phyloP scores from a whole-genome alignment of 129 eudicot species.

The Saposhnikovia divaricata region DNA sequence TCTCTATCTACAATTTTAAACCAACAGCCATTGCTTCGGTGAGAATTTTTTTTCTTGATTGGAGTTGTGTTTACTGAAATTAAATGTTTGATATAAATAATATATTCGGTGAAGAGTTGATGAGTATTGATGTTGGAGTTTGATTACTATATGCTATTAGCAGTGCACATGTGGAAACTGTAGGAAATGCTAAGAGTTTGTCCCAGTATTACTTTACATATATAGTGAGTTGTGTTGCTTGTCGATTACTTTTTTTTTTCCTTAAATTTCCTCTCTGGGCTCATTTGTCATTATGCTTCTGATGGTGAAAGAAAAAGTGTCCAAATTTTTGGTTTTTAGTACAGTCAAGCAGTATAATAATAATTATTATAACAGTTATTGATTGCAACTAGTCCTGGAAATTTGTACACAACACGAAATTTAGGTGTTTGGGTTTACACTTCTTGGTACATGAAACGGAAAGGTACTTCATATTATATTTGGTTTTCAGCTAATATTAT shows the following conservation, averaged over 20 bases:
- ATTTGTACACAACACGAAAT: background rate
- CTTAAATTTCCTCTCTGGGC: background rate
- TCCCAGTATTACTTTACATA: background rate
- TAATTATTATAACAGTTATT: background rate
- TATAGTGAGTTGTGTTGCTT: background rate
- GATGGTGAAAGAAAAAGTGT: background rate
- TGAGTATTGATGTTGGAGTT: background rate
- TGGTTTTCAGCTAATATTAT: background rate
- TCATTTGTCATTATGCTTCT: background rate
- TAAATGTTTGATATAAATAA: background rate
- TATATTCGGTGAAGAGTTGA: background rate
- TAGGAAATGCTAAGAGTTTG: background rate
- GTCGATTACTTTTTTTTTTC: background rate
- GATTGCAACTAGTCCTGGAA: background rate
- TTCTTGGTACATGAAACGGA: background rate
- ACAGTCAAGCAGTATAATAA: background rate
- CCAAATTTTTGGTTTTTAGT: background rate
- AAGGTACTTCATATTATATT: background rate
- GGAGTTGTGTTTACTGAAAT: background rate
- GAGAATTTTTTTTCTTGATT: conserved; percentile 16
- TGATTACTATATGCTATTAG: background rate
- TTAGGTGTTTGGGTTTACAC: background rate
- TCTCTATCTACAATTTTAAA: conserved; percentile 73
- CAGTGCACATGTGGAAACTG: background rate
- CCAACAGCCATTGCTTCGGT: conserved; percentile 94